These are phyloP conservation scores for Moricandia moricandioides DNA, from an alignment of 345 rosid genomes.

Conservation along the genomic window DNA sequence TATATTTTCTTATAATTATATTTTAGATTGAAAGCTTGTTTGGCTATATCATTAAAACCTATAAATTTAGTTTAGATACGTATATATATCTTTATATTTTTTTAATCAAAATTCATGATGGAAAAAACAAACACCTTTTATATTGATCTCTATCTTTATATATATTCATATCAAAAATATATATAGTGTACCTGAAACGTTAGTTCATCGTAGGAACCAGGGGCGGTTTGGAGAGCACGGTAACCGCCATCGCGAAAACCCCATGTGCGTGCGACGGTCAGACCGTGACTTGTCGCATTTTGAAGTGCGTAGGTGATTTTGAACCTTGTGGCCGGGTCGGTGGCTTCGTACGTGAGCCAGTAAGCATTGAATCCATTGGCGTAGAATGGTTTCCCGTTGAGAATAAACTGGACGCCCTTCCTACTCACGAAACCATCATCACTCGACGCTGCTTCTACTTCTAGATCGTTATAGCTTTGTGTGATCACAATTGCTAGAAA, in stretches of 20 bases:
- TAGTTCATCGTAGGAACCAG: constrained; percentile 29
- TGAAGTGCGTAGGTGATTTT: constrained; percentile 26
- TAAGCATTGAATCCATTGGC: constrained; percentile 35
- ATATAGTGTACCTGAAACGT: constrained; percentile 11
- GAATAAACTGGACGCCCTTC: constrained; percentile 27
- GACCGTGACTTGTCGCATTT: constrained; percentile 19
- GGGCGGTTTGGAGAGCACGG: constrained; percentile 33
- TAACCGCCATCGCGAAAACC: constrained; percentile 30
- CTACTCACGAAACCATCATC: constrained; percentile 33
- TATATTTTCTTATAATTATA: background rate
- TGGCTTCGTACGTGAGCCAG: constrained; percentile 36
- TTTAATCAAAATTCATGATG: background rate
- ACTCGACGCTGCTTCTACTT: constrained; percentile 7
- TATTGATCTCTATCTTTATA: background rate
- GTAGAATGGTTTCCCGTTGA: constrained; percentile 33
- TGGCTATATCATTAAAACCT: background rate
- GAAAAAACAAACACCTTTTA: background rate
- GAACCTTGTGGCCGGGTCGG: constrained; percentile 29
- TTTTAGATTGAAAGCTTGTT: background rate
- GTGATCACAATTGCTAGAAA: constrained; percentile 27
- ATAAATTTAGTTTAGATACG: background rate
- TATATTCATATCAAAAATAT: background rate
- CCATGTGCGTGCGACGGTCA: constrained; percentile 33
- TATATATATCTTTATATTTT: too few species aligned
- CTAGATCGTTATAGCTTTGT: constrained; percentile 7